Percentiles rank a stretch among this genome's conserved stretches.
phyloP scores from a whole-genome alignment of 306 rosid species.

The Rubus idaeus region DNA sequence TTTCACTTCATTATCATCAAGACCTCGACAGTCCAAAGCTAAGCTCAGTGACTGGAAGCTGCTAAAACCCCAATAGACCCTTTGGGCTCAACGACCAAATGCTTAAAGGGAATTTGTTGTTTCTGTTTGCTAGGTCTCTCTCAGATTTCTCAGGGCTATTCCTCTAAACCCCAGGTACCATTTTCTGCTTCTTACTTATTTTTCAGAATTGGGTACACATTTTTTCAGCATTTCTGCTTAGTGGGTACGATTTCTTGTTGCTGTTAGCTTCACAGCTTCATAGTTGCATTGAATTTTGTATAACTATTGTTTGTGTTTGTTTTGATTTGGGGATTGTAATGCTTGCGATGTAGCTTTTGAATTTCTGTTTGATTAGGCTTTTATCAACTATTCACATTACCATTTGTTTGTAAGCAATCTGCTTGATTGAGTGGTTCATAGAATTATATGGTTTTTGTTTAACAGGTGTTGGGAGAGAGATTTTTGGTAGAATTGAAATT shows the following conservation, averaged over 20 bases:
- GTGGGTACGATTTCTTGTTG: neutral
- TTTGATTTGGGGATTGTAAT: constrained; percentile 2
- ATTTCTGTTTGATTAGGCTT: constrained; percentile 11
- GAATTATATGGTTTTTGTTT: constrained; percentile 8
- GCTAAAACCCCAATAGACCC: constrained; percentile 5
- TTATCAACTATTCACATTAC: neutral
- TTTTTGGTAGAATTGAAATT: constrained; percentile 29
- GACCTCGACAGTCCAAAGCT: neutral
- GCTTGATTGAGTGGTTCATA: neutral
- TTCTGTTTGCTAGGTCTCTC: constrained; percentile 1
- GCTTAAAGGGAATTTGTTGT: constrained; percentile 21
- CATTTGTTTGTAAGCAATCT: neutral
- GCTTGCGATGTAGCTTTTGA: neutral
- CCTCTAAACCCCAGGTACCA: constrained; percentile 25
- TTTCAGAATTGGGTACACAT: neutral
- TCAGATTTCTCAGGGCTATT: constrained; percentile 29
- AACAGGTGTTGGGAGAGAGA: constrained; percentile 47
- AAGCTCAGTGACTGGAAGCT: neutral
- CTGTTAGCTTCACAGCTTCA: neutral
- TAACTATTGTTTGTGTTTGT: neutral
- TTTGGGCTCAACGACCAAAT: constrained; percentile 27
- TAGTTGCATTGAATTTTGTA: constrained; percentile 12
- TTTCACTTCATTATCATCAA: neutral
- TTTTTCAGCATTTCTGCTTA: neutral
- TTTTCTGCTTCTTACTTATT: neutral